Evolutionary conservation across 257 asterid species (phyloP).

Genomic region (Apocynum venetum): DNA sequence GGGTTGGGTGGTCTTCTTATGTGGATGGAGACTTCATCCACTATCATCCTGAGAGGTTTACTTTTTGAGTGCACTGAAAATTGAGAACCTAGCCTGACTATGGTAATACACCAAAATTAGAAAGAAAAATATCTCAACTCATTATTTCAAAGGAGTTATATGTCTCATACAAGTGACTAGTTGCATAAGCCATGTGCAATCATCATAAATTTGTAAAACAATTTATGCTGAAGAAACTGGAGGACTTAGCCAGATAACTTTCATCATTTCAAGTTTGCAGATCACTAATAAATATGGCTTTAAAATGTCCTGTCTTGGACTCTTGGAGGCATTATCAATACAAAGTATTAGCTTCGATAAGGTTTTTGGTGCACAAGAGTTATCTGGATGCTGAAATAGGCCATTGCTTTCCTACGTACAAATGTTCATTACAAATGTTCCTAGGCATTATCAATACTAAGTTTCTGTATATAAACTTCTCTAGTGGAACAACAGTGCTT

Average conservation of each 20-base stretch:
- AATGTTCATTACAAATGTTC: too few relatives aligned
- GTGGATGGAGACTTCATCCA: background rate
- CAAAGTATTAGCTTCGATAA: background rate
- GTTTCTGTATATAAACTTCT: background rate
- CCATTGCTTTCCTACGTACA: background rate
- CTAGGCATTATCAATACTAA: too few relatives aligned
- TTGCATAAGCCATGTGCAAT: background rate
- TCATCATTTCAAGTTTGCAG: background rate
- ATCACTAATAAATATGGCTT: background rate
- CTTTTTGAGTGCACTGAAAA: background rate
- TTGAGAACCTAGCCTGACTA: background rate
- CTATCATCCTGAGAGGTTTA: background rate
- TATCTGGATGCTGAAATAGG: background rate
- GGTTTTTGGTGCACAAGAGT: background rate
- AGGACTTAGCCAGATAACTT: background rate
- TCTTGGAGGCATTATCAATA: background rate
- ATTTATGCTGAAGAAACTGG: background rate
- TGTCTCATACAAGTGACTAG: background rate
- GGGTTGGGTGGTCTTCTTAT: background rate
- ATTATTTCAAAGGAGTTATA: background rate
- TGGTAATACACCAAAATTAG: background rate
- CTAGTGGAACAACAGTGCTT: background rate
- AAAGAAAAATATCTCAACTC: background rate
- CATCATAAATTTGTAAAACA: background rate
- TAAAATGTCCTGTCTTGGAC: background rate